Percentiles rank a stretch among this genome's conserved stretches.
These are phyloP conservation scores for Wickerhamomyces sp. DNA, from an alignment of 1,139 yeast species.

Conservation along the genomic window DNA sequence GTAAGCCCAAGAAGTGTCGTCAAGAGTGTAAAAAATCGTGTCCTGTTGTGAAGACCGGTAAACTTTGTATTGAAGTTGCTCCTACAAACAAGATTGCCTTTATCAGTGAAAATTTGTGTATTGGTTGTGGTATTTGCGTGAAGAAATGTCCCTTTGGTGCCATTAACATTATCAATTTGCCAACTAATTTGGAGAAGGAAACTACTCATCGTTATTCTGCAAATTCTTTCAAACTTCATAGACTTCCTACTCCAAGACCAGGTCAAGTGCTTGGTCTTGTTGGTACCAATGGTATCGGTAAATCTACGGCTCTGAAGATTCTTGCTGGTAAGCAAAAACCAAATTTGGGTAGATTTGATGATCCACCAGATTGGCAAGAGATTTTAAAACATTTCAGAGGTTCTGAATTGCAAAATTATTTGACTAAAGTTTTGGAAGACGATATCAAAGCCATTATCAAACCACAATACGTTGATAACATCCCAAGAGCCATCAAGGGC, in stretches of 20 bases:
- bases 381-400: slow-evolving; percentile 91
- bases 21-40: slow-evolving; percentile 96
- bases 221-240: slow-evolving; percentile 92
- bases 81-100: slow-evolving; percentile 91
- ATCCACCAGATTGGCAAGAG: slow-evolving; percentile 97
- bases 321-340: slow-evolving; percentile 99
- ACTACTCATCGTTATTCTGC: slow-evolving; percentile 98
- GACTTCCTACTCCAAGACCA: slow-evolving; percentile 97
- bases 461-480: slow-evolving; percentile 96
- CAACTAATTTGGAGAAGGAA: slow-evolving; percentile 87
- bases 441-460: slow-evolving; percentile 90
- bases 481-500: slow-evolving; percentile 93
- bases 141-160: slow-evolving; percentile 98
- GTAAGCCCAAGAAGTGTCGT: slow-evolving; percentile 97
- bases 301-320: slow-evolving; percentile 95
- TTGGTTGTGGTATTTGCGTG: slow-evolving; percentile 99
- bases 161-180: slow-evolving; percentile 88
- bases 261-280: slow-evolving; percentile 97
- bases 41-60: slow-evolving; percentile 97
- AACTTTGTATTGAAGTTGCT: slow-evolving; percentile 92
- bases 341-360: slow-evolving; percentile 85
- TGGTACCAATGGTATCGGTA: slow-evolving; percentile 99
- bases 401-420: slow-evolving; percentile 91
- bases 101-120: slow-evolving; percentile 92
- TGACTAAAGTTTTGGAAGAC: slow-evolving; percentile 91